Evolutionary conservation across 495 filamentous ascomycete species (phyloP).

Genomic region (Lasiosphaeria miniovina): DNA sequence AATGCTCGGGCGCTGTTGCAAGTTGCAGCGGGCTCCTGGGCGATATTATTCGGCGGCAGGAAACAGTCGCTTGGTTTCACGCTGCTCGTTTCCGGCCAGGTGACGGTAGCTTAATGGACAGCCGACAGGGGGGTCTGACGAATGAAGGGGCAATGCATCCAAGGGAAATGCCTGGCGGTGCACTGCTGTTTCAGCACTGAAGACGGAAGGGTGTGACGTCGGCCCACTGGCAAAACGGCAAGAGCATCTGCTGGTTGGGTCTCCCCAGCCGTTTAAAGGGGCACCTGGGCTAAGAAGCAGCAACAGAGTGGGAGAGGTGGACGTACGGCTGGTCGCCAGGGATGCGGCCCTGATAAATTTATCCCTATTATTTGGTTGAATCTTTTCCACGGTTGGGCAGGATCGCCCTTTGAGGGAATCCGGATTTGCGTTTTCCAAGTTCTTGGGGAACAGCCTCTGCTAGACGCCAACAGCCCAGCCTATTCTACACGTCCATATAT

Average conservation of each 20-base stretch:
- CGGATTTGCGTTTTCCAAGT: background rate
- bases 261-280: constrained; percentile 17
- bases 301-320: constrained; percentile 8
- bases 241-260: constrained; percentile 23
- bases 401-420: constrained; percentile 2
- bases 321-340: constrained; percentile 6
- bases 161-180: constrained; percentile 25
- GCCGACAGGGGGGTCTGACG: constrained; percentile 23
- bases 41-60: constrained; percentile 25
- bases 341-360: background rate
- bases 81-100: constrained; percentile 24
- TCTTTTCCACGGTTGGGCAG: background rate
- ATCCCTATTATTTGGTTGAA: background rate
- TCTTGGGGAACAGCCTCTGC: too few species aligned
- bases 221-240: constrained; percentile 4
- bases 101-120: constrained; percentile 25
- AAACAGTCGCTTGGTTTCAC: constrained; percentile 27
- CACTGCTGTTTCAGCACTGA: constrained; percentile 28
- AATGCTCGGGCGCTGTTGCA: background rate
- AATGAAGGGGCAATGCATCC: constrained; percentile 32
- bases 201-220: constrained; percentile 21
- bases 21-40: background rate
- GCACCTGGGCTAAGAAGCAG: background rate
- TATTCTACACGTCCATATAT: too few species aligned
- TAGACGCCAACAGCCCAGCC: too few species aligned